Evolutionary conservation across 768 basidiomycete species (phyloP).

Genomic region (Boletellus ananiceps): DNA sequence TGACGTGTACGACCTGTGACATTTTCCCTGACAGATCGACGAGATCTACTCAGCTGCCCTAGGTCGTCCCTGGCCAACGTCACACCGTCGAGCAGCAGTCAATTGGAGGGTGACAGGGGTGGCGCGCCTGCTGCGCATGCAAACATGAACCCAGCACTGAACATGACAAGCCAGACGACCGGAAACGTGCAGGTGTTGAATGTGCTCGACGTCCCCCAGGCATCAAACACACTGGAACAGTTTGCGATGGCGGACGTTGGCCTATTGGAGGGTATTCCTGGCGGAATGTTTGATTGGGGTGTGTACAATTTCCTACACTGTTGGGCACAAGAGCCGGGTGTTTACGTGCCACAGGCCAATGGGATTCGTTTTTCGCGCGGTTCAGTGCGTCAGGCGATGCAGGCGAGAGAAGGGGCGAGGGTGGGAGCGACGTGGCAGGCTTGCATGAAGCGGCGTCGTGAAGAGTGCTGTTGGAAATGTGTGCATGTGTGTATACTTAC

Average conservation of each 20-base stretch:
- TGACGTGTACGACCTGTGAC: slow-evolving; percentile 5
- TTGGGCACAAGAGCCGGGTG: background rate
- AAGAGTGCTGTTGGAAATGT: slow-evolving; percentile 1
- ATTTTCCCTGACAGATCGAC: slow-evolving; percentile 8
- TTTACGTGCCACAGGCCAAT: slow-evolving; percentile 51
- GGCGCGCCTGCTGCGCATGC: slow-evolving; percentile 24
- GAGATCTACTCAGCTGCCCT: slow-evolving; percentile 10
- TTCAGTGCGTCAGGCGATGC: slow-evolving; percentile 31
- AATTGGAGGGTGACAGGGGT: slow-evolving; percentile 30
- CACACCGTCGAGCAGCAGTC: slow-evolving; percentile 39
- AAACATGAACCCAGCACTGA: slow-evolving; percentile 78
- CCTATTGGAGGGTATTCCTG: slow-evolving; percentile 75
- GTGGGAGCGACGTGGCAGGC: background rate
- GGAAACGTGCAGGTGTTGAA: slow-evolving; percentile 76
- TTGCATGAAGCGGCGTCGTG: background rate
- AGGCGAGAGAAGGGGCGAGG: slow-evolving; percentile 1
- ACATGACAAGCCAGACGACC: slow-evolving; percentile 36
- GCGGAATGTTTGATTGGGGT: slow-evolving; percentile 88
- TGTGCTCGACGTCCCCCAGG: slow-evolving; percentile 57
- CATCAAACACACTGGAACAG: slow-evolving; percentile 53
- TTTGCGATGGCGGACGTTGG: slow-evolving; percentile 63
- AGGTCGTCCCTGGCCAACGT: slow-evolving; percentile 52
- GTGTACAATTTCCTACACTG: slow-evolving; percentile 29
- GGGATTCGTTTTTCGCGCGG: slow-evolving; percentile 77
- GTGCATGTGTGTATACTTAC: slow-evolving; percentile 16